These are phyloP conservation scores for Yamadazyma scolyti DNA, from an alignment of 805 yeast species.

Conservation along the genomic window DNA sequence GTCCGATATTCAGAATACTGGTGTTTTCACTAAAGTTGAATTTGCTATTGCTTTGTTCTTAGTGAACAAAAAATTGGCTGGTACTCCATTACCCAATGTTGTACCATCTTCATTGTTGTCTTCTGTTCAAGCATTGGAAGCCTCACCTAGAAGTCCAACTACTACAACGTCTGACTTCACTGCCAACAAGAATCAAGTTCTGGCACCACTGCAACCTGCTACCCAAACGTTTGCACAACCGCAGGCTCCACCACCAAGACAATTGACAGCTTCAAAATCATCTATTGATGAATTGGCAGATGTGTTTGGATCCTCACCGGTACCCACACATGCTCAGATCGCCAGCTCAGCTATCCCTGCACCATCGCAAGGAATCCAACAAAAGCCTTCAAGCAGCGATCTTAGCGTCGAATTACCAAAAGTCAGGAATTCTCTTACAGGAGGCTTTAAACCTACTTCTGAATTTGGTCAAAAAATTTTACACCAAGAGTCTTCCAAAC, in stretches of 20 bases:
- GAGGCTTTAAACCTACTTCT: constrained; percentile 75
- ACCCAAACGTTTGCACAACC: constrained; percentile 1
- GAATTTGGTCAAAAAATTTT: constrained; percentile 76
- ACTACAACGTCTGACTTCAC: no score
- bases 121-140: no score
- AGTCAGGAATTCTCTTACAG: constrained; percentile 28
- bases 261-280: constrained; percentile 36
- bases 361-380: constrained; percentile 12
- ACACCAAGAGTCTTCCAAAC: constrained; percentile 15
- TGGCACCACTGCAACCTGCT: constrained; percentile 1
- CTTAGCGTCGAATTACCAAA: constrained; percentile 28
- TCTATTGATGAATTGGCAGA: constrained; percentile 66
- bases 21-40: constrained; percentile 74
- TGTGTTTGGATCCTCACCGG: constrained; percentile 33
- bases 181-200: background rate
- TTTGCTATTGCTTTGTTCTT: constrained; percentile 92
- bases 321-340: constrained; percentile 12
- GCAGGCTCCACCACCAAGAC: constrained; percentile 3
- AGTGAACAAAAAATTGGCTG: constrained; percentile 79
- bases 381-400: constrained; percentile 32
- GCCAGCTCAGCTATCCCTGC: constrained; percentile 9
- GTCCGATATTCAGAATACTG: constrained; percentile 84
- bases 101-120: no score
- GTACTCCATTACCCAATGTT: constrained; percentile 71
- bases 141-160: constrained; percentile 8